Evolutionary conservation across 2,329 filamentous ascomycete genomes (phyloP).

Genomic region (Colletotrichum sublineola): DNA sequence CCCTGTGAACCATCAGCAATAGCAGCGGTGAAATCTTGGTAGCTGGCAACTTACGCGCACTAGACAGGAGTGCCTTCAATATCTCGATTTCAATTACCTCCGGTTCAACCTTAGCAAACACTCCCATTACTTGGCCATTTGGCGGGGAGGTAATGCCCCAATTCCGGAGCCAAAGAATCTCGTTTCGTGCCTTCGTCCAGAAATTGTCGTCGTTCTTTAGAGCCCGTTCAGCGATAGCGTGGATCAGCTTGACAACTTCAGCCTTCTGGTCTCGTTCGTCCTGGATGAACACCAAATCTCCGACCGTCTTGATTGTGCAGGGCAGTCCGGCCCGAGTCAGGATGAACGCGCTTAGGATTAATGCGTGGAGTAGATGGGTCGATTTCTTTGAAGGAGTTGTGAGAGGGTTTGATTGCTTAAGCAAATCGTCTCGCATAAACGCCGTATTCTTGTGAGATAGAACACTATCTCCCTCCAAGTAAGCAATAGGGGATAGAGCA

Average conservation of each 20-base stretch:
- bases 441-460: slow-evolving; percentile 57
- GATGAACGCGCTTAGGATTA: slow-evolving; percentile 72
- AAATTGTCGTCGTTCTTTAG: slow-evolving; percentile 73
- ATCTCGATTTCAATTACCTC: slow-evolving; percentile 78
- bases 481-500: slow-evolving; percentile 54
- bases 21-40: background rate
- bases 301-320: slow-evolving; percentile 66
- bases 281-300: slow-evolving; percentile 74
- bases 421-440: slow-evolving; percentile 65
- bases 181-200: slow-evolving; percentile 72
- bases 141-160: slow-evolving; percentile 70
- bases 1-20: slow-evolving; percentile 55
- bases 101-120: slow-evolving; percentile 71
- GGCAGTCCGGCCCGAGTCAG: slow-evolving; percentile 64
- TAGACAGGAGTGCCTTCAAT: slow-evolving; percentile 74
- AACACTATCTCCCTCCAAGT: slow-evolving; percentile 50
- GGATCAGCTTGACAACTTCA: slow-evolving; percentile 71
- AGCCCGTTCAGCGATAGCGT: slow-evolving; percentile 61
- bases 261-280: slow-evolving; percentile 74
- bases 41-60: slow-evolving; percentile 65
- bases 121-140: slow-evolving; percentile 66
- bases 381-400: slow-evolving; percentile 71
- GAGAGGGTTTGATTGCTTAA: slow-evolving; percentile 72
- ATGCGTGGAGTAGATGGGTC: slow-evolving; percentile 71
- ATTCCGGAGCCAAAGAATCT: slow-evolving; percentile 79